Conservation (phyloP, 1,284 basidiomycete genomes). For the Sparassis latifolia region DNA sequence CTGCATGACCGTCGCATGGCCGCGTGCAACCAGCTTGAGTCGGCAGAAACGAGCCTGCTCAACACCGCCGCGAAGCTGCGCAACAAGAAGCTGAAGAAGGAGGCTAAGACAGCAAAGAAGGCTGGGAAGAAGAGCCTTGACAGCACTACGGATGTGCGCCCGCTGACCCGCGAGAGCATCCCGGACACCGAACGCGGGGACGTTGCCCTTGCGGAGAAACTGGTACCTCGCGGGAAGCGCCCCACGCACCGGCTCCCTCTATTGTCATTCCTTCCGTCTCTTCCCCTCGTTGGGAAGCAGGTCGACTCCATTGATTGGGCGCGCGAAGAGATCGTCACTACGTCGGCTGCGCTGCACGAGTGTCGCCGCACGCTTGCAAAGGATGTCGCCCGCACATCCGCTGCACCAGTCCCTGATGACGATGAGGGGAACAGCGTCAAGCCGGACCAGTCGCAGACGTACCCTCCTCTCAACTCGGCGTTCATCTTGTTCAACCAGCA, state of each 20-base stretch:
- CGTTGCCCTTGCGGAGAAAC: constrained; percentile 39
- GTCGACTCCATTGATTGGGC: constrained; percentile 93
- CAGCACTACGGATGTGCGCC: constrained; percentile 5
- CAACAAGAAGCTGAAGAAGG: constrained; percentile 40
- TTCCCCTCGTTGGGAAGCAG: constrained; percentile 72
- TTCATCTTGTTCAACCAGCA: constrained; percentile 94
- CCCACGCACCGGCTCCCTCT: constrained; percentile 75
- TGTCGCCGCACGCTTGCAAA: constrained; percentile 33
- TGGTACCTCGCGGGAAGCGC: constrained; percentile 65
- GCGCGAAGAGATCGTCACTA: constrained; percentile 58
- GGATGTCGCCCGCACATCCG: constrained; percentile 22
- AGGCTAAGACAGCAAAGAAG: constrained; percentile 25
- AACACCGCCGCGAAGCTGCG: constrained; percentile 67
- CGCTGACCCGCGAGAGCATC: constrained; percentile 11
- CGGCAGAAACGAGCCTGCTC: constrained; percentile 74
- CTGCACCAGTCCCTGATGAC: constrained; percentile 16
- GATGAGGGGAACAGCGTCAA: constrained; percentile 9
- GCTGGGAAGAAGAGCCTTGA: constrained; percentile 23
- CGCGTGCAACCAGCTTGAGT: constrained; percentile 77
- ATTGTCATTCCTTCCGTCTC: constrained; percentile 48
- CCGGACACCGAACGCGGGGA: constrained; percentile 41
- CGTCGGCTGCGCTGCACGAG: constrained; percentile 44
- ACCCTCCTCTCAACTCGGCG: constrained; percentile 74
- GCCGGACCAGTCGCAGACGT: constrained; percentile 32
- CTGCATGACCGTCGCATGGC: constrained; percentile 74